Conservation (phyloP, 495 filamentous ascomycete genomes). For the Aspergillus nidulans region DNA sequence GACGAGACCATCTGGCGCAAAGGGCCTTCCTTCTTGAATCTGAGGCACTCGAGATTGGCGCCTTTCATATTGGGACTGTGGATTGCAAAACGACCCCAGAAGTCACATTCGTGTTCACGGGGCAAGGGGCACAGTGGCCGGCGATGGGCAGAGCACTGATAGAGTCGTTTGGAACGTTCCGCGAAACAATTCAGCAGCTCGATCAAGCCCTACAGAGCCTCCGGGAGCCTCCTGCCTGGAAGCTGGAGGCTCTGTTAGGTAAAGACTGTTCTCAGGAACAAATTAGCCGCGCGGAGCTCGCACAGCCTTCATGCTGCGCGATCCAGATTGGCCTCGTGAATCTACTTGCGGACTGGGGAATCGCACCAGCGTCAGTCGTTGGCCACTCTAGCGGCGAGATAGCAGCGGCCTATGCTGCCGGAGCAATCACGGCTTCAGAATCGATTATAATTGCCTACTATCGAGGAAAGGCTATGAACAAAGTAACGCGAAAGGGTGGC, state of each 20-base stretch:
- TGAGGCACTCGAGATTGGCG: not conserved
- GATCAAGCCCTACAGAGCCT: not conserved
- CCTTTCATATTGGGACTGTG: not conserved
- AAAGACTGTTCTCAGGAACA: not conserved
- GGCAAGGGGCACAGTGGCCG: slow-evolving; percentile 8
- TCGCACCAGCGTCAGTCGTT: slow-evolving; percentile 45
- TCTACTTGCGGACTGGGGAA: slow-evolving; percentile 38
- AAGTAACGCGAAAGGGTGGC: slow-evolving; percentile 1
- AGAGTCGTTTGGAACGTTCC: not conserved
- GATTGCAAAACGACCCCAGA: not conserved
- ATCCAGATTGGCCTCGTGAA: slow-evolving; percentile 50
- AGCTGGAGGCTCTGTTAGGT: not conserved
- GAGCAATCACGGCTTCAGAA: slow-evolving; percentile 33
- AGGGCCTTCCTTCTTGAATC: not conserved
- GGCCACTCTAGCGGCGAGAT: slow-evolving; percentile 66
- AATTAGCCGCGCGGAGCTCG: slow-evolving; percentile 21
- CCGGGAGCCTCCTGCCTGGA: not conserved
- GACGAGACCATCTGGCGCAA: slow-evolving; percentile 6
- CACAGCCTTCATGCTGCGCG: slow-evolving; percentile 42
- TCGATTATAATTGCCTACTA: slow-evolving; percentile 38
- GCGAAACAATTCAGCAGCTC: not conserved
- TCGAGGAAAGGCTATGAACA: slow-evolving; percentile 19
- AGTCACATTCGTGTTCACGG: slow-evolving; percentile 6
- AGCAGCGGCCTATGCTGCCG: slow-evolving; percentile 55
- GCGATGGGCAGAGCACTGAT: not conserved